These are phyloP conservation scores for Schizosaccharomyces cryophilus DNA, from an alignment of 805 yeast species.

Conservation along the genomic window DNA sequence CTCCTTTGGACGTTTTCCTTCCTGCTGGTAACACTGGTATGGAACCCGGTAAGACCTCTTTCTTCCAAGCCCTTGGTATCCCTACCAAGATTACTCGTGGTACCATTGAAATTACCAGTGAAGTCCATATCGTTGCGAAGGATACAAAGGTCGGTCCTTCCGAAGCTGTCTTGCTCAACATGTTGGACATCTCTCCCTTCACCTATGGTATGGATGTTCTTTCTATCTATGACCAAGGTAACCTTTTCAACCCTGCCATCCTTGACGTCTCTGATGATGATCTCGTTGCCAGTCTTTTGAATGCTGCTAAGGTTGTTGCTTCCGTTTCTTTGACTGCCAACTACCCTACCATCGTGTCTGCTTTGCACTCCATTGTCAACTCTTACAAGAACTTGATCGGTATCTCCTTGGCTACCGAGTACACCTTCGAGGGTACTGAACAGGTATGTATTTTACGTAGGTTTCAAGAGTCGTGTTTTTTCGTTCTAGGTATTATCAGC, in stretches of 20 bases:
- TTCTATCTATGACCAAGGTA: constrained; percentile 97
- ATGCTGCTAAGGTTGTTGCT: constrained; percentile 85
- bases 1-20: constrained; percentile 92
- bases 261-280: constrained; percentile 97
- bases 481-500: too few relatives aligned
- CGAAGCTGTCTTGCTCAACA: constrained; percentile 94
- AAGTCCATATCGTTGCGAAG: constrained; percentile 79
- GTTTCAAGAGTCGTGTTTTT: background rate
- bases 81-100: constrained; percentile 99
- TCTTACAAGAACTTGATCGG: constrained; percentile 97
- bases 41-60: constrained; percentile 99
- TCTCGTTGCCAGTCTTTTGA: constrained; percentile 71
- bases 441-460: constrained; percentile 23
- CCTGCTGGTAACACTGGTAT: constrained; percentile 99
- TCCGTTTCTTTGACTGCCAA: constrained; percentile 90
- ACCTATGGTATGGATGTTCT: constrained; percentile 92
- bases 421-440: constrained; percentile 97
- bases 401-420: constrained; percentile 92
- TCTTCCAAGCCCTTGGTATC: constrained; percentile 99
- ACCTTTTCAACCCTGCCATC: constrained; percentile 87
- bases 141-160: constrained; percentile 90
- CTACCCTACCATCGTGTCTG: constrained; percentile 99
- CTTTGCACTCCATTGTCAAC: constrained; percentile 96
- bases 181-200: constrained; percentile 99
- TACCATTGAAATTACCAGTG: constrained; percentile 96